phyloP scores from a whole-genome alignment of 2,329 filamentous ascomycete genomes.

The Alternaria ventricosa region DNA sequence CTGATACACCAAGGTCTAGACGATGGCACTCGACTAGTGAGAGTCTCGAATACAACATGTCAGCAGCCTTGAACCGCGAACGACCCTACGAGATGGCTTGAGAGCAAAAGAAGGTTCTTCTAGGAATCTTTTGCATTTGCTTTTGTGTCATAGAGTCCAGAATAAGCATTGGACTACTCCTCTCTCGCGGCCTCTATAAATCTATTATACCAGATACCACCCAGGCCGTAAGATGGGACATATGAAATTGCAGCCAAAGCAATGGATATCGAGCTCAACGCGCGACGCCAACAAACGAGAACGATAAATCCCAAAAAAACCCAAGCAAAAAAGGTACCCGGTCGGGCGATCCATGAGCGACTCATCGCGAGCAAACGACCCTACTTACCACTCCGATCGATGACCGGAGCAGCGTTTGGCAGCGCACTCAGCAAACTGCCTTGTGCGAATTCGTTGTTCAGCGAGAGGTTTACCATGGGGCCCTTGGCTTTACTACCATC shows the following conservation, averaged over 20 bases:
- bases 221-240: not conserved
- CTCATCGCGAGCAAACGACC: conserved; percentile 1
- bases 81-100: not conserved
- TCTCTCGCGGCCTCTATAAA: not conserved
- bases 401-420: conserved; percentile 42
- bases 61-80: not conserved
- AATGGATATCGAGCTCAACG: not conserved
- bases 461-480: conserved; percentile 54
- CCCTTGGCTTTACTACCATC: conserved; percentile 53
- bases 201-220: conserved; percentile 1
- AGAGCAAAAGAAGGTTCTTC: not conserved
- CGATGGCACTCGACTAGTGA: not conserved
- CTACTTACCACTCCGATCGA: conserved; percentile 46
- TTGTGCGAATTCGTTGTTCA: conserved; percentile 52
- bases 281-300: not conserved
- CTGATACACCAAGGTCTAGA: not conserved
- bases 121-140: not conserved
- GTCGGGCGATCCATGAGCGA: not conserved
- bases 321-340: not conserved
- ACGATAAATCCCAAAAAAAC: not conserved
- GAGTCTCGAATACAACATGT: not conserved
- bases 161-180: not conserved
- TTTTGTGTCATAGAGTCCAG: not conserved
- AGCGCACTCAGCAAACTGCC: conserved; percentile 58
- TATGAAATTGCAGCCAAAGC: not conserved